Evolutionary conservation across 2,329 filamentous ascomycete species (phyloP).

Genomic region (Akanthomyces dipterigenus): DNA sequence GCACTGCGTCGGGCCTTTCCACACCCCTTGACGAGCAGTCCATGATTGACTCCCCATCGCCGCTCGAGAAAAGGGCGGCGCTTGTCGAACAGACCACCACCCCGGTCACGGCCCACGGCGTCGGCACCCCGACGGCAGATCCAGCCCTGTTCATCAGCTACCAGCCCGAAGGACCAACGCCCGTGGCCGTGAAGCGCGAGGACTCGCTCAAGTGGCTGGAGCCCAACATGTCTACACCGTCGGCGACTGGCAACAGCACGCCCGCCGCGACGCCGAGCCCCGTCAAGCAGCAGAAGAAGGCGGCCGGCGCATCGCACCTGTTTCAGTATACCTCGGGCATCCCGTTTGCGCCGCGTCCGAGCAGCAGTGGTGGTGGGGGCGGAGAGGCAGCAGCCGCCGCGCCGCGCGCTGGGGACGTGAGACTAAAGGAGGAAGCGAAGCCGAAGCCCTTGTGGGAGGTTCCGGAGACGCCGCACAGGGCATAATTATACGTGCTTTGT

Average conservation of each 20-base stretch:
- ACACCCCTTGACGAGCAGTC: constrained; percentile 3
- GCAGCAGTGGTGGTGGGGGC: background rate
- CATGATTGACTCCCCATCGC: constrained; percentile 4
- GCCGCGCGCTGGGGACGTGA: background rate
- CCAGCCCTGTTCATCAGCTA: constrained; percentile 46
- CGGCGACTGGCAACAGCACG: constrained; percentile 20
- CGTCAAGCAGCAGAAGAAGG: constrained; percentile 17
- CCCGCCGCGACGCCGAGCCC: constrained; percentile 27
- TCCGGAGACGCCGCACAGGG: constrained; percentile 21
- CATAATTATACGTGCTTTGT: background rate
- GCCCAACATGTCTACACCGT: constrained; percentile 36
- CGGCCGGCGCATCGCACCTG: constrained; percentile 14
- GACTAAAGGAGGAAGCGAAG: background rate
- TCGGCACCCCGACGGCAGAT: constrained; percentile 13
- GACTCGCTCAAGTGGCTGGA: constrained; percentile 46
- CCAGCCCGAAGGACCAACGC: constrained; percentile 46
- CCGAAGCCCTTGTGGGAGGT: constrained; percentile 13
- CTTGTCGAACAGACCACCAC: background rate
- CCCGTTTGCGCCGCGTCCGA: constrained; percentile 35
- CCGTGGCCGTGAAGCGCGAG: constrained; percentile 29
- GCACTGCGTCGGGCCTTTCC: constrained; percentile 21
- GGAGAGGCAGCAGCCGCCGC: background rate
- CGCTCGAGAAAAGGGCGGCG: background rate
- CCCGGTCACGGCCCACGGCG: constrained; percentile 7
- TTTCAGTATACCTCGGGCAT: constrained; percentile 39